phyloP scores from a whole-genome alignment of 768 basidiomycete species.

The Dioszegia crocea region DNA sequence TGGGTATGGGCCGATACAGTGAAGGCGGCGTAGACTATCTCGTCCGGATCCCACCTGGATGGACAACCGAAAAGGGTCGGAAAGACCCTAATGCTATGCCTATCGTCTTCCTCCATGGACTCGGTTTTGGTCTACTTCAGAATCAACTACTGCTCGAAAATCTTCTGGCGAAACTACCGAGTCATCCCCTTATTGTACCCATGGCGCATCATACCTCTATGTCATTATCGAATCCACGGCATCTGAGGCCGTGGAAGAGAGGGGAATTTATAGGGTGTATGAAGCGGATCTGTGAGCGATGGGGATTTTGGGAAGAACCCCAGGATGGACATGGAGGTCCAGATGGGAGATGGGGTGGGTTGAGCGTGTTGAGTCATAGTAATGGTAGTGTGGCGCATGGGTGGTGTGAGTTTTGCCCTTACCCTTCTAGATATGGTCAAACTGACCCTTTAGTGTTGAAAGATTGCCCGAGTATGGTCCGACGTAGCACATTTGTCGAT shows the following conservation, averaged over 20 bases:
- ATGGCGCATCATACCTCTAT: constrained; percentile 85
- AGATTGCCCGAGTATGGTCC: constrained; percentile 62
- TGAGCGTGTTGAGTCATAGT: constrained; percentile 80
- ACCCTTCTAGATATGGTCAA: neutral
- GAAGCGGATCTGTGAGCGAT: constrained; percentile 57
- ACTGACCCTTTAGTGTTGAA: constrained; percentile 58
- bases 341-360: constrained; percentile 53
- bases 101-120: constrained; percentile 78
- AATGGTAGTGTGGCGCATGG: constrained; percentile 82
- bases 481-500: constrained; percentile 82
- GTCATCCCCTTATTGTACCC: constrained; percentile 70
- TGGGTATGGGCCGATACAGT: constrained; percentile 53
- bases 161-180: constrained; percentile 53
- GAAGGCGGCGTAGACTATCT: constrained; percentile 76
- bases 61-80: constrained; percentile 59
- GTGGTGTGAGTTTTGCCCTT: constrained; percentile 56
- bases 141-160: constrained; percentile 56
- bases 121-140: constrained; percentile 75
- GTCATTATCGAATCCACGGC: constrained; percentile 70
- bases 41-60: constrained; percentile 63
- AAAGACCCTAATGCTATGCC: constrained; percentile 55
- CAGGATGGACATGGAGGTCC: constrained; percentile 7
- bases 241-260: constrained; percentile 66
- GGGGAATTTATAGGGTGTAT: constrained; percentile 60
- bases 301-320: constrained; percentile 60